Evolutionary conservation across 352 stramenopile genomes (phyloP).

Genomic region (Phytopythium mirpurense): DNA sequence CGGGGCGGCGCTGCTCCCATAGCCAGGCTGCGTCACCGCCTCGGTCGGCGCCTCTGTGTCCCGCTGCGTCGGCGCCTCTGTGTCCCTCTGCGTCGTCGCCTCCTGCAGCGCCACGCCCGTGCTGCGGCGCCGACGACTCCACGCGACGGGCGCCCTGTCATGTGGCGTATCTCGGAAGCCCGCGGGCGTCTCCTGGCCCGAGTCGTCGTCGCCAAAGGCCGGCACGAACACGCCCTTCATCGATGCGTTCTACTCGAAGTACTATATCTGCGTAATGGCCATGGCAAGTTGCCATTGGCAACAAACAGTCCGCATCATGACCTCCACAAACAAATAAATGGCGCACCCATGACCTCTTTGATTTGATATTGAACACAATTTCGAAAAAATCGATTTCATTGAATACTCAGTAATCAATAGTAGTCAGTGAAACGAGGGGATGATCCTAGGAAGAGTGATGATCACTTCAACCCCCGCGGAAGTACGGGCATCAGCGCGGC

Average conservation of each 20-base stretch:
- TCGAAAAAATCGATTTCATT: too few species aligned
- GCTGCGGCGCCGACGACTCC: slow-evolving; percentile 30
- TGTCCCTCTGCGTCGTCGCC: slow-evolving; percentile 20
- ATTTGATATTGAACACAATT: not conserved
- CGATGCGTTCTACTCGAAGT: not conserved
- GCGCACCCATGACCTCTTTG: not conserved
- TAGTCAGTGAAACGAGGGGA: not conserved
- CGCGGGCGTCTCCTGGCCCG: slow-evolving; percentile 46
- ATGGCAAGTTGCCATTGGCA: not conserved
- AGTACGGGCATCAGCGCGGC: slow-evolving; percentile 10
- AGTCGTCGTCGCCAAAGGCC: slow-evolving; percentile 20
- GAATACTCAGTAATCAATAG: too few species aligned
- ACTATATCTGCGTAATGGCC: not conserved
- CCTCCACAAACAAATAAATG: not conserved
- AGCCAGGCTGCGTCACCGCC: slow-evolving; percentile 16
- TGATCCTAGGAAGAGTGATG: not conserved
- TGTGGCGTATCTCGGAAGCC: slow-evolving; percentile 57
- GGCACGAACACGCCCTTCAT: slow-evolving; percentile 24
- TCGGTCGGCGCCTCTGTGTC: slow-evolving; percentile 2
- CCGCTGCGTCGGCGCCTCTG: slow-evolving; percentile 5
- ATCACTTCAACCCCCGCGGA: slow-evolving; percentile 8
- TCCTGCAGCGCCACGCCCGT: slow-evolving; percentile 19
- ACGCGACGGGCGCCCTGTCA: slow-evolving; percentile 14
- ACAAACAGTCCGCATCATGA: not conserved
- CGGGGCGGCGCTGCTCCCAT: slow-evolving; percentile 14